Base-by-base conservation (phyloP, 768 basidiomycete genomes). In the Inosperma sp. region DNA sequence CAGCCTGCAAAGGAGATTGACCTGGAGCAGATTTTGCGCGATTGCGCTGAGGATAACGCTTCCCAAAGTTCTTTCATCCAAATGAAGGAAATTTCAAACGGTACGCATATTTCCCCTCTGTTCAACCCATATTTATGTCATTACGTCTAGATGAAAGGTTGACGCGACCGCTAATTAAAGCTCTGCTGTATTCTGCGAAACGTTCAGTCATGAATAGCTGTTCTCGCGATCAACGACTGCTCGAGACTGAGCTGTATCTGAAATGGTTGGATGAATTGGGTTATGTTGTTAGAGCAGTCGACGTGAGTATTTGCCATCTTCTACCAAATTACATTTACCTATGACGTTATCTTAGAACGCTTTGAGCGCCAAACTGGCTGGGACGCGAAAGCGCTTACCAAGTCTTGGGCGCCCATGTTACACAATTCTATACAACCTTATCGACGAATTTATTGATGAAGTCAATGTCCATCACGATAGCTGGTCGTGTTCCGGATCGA, bases 381-480 rank as follows among this genome's bases (percentile, higher is more conserved):
- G 69, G 6, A 65, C 68, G 35, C 63, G 68, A 31, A 65, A 64
- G 52, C 67, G 69, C 27, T 53, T 73, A 7, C 49, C 65, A 22
- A 71, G 72, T 0, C 57, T 73, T 14, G 75, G 75, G 5, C 64
- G 70, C 27, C 54, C 67, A n/a, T 65, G 70, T 23, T 76, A 72
- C 55, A 65, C 66, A 13, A 64, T 74, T 34, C 60, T 76, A 2
- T 75, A 70, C 56, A 63, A 71, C 51, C 64, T 75, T 19, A 66
- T 75, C 29, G 75, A 77, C 41, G 66, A 68, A 41, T 74, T 72
- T 50, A 70, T 75, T 10, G 68, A 70, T 40, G 71, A 73, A 55
- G 71, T 77, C 47, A 71, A 75, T 44, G 60, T 68, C 8, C 71
- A 73, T 42, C 75, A 76, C 58, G 74, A 77, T 42, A 64, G 70